These are phyloP conservation scores for Linnemannia schmuckeri DNA, from an alignment of 192 early-diverging fungal species.

Conservation along the genomic window DNA sequence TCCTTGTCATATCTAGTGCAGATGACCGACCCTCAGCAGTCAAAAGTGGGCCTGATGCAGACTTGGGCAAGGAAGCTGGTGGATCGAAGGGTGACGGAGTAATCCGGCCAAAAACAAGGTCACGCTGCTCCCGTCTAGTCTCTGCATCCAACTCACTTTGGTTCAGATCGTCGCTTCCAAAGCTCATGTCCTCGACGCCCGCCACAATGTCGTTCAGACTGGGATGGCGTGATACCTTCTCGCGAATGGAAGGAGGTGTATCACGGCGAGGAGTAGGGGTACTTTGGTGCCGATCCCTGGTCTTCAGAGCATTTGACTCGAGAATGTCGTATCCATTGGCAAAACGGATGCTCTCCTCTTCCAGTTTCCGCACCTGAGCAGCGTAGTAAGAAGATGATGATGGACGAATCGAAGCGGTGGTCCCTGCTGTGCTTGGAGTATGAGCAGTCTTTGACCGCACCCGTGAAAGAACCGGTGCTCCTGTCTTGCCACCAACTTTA, in stretches of 20 bases:
- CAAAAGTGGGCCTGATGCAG: slow-evolving; percentile 31
- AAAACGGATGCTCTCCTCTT: slow-evolving; percentile 53
- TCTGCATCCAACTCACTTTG: slow-evolving; percentile 12
- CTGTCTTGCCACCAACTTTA: neutral
- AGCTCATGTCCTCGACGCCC: slow-evolving; percentile 15
- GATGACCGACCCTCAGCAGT: neutral
- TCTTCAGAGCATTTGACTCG: slow-evolving; percentile 7
- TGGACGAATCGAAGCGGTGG: slow-evolving; percentile 43
- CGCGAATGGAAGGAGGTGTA: neutral
- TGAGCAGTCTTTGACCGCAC: slow-evolving; percentile 46
- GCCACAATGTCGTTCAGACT: slow-evolving; percentile 27
- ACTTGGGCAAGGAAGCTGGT: slow-evolving; percentile 22
- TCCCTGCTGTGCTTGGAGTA: slow-evolving; percentile 22
- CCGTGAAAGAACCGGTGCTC: slow-evolving; percentile 27
- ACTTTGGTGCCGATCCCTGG: slow-evolving; percentile 46
- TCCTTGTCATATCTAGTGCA: slow-evolving; percentile 26
- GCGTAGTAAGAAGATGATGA: slow-evolving; percentile 45
- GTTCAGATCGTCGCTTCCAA: slow-evolving; percentile 16
- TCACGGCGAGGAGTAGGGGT: slow-evolving; percentile 18
- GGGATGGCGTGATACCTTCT: slow-evolving; percentile 13
- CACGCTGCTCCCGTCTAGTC: slow-evolving; percentile 28
- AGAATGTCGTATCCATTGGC: slow-evolving; percentile 34
- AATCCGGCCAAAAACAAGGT: slow-evolving; percentile 35
- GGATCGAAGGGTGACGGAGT: slow-evolving; percentile 18
- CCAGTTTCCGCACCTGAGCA: slow-evolving; percentile 43